These are phyloP conservation scores for Daldinia eschscholtzii DNA, from an alignment of 2,329 filamentous ascomycete genomes.

Conservation along the genomic window DNA sequence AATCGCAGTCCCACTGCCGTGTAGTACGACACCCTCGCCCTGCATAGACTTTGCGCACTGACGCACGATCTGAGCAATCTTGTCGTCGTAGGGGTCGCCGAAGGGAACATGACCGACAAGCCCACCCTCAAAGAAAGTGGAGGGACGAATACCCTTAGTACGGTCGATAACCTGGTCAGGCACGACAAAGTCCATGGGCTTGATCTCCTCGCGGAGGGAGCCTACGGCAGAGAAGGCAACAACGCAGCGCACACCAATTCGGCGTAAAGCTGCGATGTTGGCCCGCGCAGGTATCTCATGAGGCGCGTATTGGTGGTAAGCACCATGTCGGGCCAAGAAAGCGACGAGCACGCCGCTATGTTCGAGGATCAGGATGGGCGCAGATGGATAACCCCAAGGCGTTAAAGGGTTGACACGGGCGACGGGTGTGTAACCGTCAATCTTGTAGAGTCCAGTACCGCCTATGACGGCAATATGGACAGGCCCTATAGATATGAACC, in stretches of 20 bases:
- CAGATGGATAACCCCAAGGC: constrained; percentile 86
- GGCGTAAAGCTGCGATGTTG: constrained; percentile 97
- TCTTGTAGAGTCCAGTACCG: constrained; percentile 89
- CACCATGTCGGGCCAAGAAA: constrained; percentile 93
- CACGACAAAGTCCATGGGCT: constrained; percentile 95
- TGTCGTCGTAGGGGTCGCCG: constrained; percentile 91
- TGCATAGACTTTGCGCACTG: constrained; percentile 80
- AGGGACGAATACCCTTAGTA: constrained; percentile 93
- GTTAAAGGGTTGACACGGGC: constrained; percentile 82
- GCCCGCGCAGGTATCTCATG: constrained; percentile 95
- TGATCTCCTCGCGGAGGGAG: constrained; percentile 90
- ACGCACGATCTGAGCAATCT: constrained; percentile 80
- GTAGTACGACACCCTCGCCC: constrained; percentile 86
- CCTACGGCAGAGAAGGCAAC: constrained; percentile 97
- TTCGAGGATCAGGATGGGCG: constrained; percentile 86
- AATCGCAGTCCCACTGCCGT: constrained; percentile 85
- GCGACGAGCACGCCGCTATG: constrained; percentile 86
- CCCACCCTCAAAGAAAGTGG: constrained; percentile 94
- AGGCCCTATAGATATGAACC: constrained; percentile 61
- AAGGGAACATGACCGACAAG: constrained; percentile 96
- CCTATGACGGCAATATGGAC: constrained; percentile 91
- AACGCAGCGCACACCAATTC: constrained; percentile 88
- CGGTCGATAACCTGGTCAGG: constrained; percentile 98
- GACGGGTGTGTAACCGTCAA: constrained; percentile 87
- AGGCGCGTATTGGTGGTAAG: constrained; percentile 88